Evolutionary conservation across 2,329 filamentous ascomycete genomes (phyloP).

Genomic region (Alternaria brassicae): DNA sequence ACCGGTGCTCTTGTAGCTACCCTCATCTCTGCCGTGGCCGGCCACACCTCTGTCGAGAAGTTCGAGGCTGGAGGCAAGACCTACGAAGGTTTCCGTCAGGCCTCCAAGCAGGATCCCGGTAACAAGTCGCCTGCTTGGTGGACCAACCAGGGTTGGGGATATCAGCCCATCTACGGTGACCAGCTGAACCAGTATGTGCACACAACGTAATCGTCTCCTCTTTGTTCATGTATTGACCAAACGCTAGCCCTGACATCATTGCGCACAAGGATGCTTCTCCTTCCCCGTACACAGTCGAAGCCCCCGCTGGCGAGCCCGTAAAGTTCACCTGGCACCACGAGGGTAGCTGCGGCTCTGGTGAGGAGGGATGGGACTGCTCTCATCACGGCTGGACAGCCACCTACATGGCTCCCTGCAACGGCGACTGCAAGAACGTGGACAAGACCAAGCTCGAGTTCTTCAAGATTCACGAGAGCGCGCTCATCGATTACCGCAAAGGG

Average conservation of each 20-base stretch:
- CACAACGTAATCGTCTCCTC: too few relatives aligned
- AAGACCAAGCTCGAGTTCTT: slow-evolving; percentile 43
- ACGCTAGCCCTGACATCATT: slow-evolving; percentile 35
- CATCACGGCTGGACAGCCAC: slow-evolving; percentile 46
- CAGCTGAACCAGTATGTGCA: slow-evolving; percentile 25
- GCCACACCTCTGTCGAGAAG: slow-evolving; percentile 40
- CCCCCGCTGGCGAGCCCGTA: slow-evolving; percentile 38
- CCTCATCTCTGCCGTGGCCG: slow-evolving; percentile 32
- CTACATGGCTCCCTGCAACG: slow-evolving; percentile 42
- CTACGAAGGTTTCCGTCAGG: slow-evolving; percentile 39
- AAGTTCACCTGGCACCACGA: slow-evolving; percentile 44
- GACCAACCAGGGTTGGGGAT: slow-evolving; percentile 45
- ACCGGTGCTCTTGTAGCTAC: slow-evolving; percentile 38
- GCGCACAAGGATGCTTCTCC: slow-evolving; percentile 41
- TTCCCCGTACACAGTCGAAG: slow-evolving; percentile 39
- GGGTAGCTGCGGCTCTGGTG: slow-evolving; percentile 31
- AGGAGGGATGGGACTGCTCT: slow-evolving; percentile 44
- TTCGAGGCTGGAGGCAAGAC: slow-evolving; percentile 37
- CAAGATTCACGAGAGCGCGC: slow-evolving; percentile 43
- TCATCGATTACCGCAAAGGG: slow-evolving; percentile 39
- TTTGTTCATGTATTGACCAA: neutral
- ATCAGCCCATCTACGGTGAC: slow-evolving; percentile 38
- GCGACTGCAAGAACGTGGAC: slow-evolving; percentile 43
- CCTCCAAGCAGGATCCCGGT: slow-evolving; percentile 32
- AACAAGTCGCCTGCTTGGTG: slow-evolving; percentile 44